A percentile compares a stretch with the other conserved stretches of the same genome.
Conservation (phyloP, 306 rosid genomes). For the Elaeagnus macrophylla region DNA sequence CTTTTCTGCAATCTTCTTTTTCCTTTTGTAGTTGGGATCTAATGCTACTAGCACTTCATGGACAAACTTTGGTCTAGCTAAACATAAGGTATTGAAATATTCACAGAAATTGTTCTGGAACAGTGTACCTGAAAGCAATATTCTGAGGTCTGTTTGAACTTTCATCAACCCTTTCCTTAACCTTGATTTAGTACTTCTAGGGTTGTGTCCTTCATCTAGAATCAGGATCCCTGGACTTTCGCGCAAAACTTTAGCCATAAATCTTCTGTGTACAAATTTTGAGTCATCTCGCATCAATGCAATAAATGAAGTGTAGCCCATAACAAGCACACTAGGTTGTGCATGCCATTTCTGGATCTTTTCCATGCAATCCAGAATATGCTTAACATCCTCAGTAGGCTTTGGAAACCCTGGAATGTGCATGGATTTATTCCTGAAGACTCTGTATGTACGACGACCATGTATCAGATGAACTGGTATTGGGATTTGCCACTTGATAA, state of each 20-base stretch:
- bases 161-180: constrained; percentile 85
- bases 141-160: constrained; percentile 71
- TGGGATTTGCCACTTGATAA: constrained; percentile 69
- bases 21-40: constrained; percentile 58
- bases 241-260: constrained; percentile 78
- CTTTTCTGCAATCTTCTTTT: constrained; percentile 31
- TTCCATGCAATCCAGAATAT: constrained; percentile 64
- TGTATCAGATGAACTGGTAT: constrained; percentile 75
- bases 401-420: constrained; percentile 44
- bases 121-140: constrained; percentile 86
- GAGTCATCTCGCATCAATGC: constrained; percentile 81
- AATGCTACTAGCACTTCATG: constrained; percentile 63
- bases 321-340: constrained; percentile 81
- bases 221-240: constrained; percentile 80
- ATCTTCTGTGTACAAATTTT: constrained; percentile 59
- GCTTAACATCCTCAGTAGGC: constrained; percentile 58
- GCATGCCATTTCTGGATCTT: constrained; percentile 83
- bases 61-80: constrained; percentile 78
- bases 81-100: constrained; percentile 80
- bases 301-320: constrained; percentile 86
- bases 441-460: constrained; percentile 46
- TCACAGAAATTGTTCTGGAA: constrained; percentile 95
- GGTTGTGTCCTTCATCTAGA: constrained; percentile 94
- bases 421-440: constrained; percentile 27
- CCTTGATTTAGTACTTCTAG: constrained; percentile 88